Evolutionary conservation across 2,329 filamentous ascomycete genomes (phyloP), one percentile per base, ranked within the genome.

Genomic region (Cytospora paraplurivora): DNA sequence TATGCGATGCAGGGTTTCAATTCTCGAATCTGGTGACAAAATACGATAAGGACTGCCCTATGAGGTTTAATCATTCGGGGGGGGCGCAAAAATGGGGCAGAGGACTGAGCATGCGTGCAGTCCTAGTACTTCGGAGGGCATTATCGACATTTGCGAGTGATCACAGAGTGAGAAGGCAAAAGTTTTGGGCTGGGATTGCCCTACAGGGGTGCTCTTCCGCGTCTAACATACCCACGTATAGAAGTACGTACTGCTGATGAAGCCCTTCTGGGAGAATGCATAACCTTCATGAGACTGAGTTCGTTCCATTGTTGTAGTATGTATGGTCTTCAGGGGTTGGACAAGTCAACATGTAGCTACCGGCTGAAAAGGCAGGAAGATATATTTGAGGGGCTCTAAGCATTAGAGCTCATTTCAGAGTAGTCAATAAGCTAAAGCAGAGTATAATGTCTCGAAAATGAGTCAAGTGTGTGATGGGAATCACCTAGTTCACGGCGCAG

Each of bases 111-210:
- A 41, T 27, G 33, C 34, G 34, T 17, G 19, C 32, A n/a, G 17
- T 38, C 32, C 11, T 38, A 53, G 51, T 32, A 50, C 17, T 21
- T 5, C 19, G 44, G n/a, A 50, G 15, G 12, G 17, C 37, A 35
- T 15, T 37, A 27, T 56, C 55, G 19, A 57, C 27, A 10, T 47
- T n/a, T 17, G 57, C 49, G 51, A 55, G 33, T 19, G 32, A 50
- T 44, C 12, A 33, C 33, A 65, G 21, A 27, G 44, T 17, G 7
- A 19, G 21, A n/a, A 47, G 50, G 38, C 49, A 11, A 17, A 38
- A 53, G 54, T 32, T 41, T 19, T 33, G 38, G 52, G 37, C 38
- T 55, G 47, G 73, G 75, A 64, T 37, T 75, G 62, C 70, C 75
- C 66, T 69, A 68, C 13, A 75, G 27, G 27, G 27, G 71, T 54